Conservation (phyloP, 805 yeast genomes). For the Pichia scutulata region DNA sequence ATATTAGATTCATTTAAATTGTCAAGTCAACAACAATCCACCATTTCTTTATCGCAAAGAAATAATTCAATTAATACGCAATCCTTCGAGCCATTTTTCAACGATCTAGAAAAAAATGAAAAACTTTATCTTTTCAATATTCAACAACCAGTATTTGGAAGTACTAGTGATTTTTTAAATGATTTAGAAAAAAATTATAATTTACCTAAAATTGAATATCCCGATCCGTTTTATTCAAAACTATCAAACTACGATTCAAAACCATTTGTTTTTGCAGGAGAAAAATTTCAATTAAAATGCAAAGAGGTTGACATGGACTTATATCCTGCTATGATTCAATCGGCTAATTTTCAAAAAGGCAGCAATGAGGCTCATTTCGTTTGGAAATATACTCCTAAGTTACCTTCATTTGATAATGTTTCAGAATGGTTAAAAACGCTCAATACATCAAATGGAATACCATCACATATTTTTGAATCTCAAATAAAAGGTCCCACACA, state of each 20-base stretch:
- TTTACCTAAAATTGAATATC: slow-evolving; percentile 44
- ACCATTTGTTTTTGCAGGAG: slow-evolving; percentile 64
- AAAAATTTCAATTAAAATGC: slow-evolving; percentile 43
- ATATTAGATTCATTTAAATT: background rate
- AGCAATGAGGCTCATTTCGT: background rate
- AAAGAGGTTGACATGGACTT: slow-evolving; percentile 24
- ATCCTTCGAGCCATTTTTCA: background rate
- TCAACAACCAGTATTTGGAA: slow-evolving; percentile 15
- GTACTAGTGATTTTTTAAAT: slow-evolving; percentile 16
- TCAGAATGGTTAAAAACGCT: slow-evolving; percentile 26
- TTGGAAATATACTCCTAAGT: slow-evolving; percentile 18
- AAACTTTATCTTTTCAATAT: slow-evolving; percentile 1
- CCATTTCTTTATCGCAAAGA: background rate
- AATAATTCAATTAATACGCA: background rate
- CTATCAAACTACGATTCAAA: slow-evolving; percentile 41
- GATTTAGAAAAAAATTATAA: slow-evolving; percentile 36
- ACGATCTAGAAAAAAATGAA: background rate
- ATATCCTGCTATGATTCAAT: slow-evolving; percentile 7
- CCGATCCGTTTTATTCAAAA: slow-evolving; percentile 57
- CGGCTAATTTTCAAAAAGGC: background rate
- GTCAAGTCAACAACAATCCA: background rate
- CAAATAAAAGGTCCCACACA: slow-evolving; percentile 47
- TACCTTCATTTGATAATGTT: slow-evolving; percentile 43
- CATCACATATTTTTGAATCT: slow-evolving; percentile 28
- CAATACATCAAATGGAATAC: slow-evolving; percentile 7